Evolutionary conservation across 768 basidiomycete genomes (phyloP), one percentile per base, ranked within the genome.

Genomic region (Strobilomyces dryophilus): DNA sequence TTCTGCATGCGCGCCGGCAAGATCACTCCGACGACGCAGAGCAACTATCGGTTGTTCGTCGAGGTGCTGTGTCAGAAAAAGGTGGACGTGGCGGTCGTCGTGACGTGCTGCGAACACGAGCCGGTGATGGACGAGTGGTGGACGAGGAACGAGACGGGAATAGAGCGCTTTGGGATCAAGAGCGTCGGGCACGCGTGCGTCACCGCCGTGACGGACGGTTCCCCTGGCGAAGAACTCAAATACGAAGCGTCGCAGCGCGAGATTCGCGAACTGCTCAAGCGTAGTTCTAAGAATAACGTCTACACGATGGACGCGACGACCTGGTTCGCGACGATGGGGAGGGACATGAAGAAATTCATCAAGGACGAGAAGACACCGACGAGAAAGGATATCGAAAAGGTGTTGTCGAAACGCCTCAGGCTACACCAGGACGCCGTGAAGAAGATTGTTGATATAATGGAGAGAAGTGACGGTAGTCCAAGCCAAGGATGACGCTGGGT

Each of bases 251-350:
- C 46, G 18, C 46, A 47, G 12, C 35, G 15, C 4, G 36, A 47
- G 34, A 36, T 47, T 5, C 47, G 47, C 37, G 47, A 29, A 37
- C 47, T 49, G 29, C 12, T 49, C n/a, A 49, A 49, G 47, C 20
- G 18, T 3, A 29, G 47, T 40, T 49, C 27, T 14, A 18, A 31
- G 27, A 31, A 40, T 14, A 20, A 4, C 8, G 46, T 21, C 10
- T 47, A 36, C 24, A 35, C 32, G 24, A 17, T 35, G 17, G 46
- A 47, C 34, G 34, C 21, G 6, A 36, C 20, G 46, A 24, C 34
- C 5, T 47, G 46, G 46, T 24, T 47, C 21, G 46, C 21, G 5
- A 36, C 36, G 46, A 15, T 34, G 15, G 46, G 46, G 5, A 36
- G 7, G 9, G 46, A 21, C 14, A 36, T 47, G 46, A 47, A 12